Conservation (phyloP, 495 filamentous ascomycete genomes). For the Xylaria cubensis region DNA sequence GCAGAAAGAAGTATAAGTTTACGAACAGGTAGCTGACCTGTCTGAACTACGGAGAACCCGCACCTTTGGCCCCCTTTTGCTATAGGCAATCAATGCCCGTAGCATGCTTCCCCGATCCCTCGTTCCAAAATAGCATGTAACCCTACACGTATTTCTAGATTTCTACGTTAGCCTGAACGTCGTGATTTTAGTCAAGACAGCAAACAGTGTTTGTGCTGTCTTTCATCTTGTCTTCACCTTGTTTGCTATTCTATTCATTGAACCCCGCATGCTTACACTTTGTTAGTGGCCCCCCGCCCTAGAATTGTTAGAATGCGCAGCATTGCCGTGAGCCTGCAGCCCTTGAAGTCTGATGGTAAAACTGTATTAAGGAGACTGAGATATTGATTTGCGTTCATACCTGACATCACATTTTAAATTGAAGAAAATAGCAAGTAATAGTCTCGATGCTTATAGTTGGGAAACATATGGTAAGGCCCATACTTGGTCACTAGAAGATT, state of each 20-base stretch:
- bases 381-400: not conserved
- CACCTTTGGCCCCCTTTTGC: too few species aligned
- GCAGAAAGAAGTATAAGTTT: not conserved
- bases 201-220: not conserved
- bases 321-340: not conserved
- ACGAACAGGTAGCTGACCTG: not conserved
- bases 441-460: not conserved
- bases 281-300: slow-evolving; percentile 6
- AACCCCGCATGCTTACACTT: slow-evolving; percentile 9
- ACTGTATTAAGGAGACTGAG: not conserved
- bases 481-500: not conserved
- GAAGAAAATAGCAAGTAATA: not conserved
- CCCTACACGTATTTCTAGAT: not conserved
- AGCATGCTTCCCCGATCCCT: not conserved
- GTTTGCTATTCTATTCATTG: not conserved
- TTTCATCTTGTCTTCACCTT: not conserved
- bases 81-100: not conserved
- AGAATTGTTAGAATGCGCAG: not conserved
- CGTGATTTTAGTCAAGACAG: not conserved
- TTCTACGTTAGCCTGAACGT: not conserved
- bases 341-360: not conserved
- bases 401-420: not conserved
- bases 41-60: not conserved
- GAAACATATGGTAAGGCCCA: not conserved
- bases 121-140: not conserved